Percentiles rank a stretch among this genome's conserved stretches.
phyloP scores from a whole-genome alignment of 2,329 filamentous ascomycete genomes.

The Grosmannia huntii region DNA sequence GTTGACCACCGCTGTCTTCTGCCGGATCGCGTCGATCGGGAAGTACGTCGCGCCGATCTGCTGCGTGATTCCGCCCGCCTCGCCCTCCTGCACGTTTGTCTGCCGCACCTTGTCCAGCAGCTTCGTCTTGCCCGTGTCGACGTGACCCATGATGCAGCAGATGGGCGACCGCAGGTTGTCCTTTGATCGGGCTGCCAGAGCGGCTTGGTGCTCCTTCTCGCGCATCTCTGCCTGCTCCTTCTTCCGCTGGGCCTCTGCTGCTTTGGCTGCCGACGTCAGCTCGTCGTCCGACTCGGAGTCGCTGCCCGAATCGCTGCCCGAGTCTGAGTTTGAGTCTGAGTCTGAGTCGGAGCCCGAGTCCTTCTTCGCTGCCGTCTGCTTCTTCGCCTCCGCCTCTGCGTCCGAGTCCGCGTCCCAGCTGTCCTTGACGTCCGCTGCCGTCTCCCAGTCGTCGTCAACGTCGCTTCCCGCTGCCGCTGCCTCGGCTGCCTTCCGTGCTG shows the following conservation, averaged over 20 bases:
- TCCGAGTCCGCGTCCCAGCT: constrained; percentile 86
- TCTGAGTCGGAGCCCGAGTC: background rate
- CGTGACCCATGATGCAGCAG: constrained; percentile 98
- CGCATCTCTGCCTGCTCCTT: constrained; percentile 79
- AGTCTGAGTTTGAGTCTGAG: constrained; percentile 6
- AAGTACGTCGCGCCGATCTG: constrained; percentile 99
- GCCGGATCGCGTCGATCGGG: constrained; percentile 80
- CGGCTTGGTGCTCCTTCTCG: constrained; percentile 82
- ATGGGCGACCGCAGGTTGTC: constrained; percentile 95
- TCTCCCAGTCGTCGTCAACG: constrained; percentile 78
- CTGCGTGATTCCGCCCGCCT: constrained; percentile 98
- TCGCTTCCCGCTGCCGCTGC: constrained; percentile 41
- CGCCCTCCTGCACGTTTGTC: constrained; percentile 96
- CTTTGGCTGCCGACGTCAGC: constrained; percentile 57
- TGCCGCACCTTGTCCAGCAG: constrained; percentile 95
- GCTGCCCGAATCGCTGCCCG: constrained; percentile 9
- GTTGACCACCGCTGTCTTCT: constrained; percentile 92
- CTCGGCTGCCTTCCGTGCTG: constrained; percentile 34
- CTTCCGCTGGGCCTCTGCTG: constrained; percentile 65
- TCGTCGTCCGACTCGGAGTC: constrained; percentile 49
- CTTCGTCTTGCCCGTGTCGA: constrained; percentile 99
- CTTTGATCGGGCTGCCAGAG: constrained; percentile 78
- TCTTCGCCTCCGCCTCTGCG: constrained; percentile 30
- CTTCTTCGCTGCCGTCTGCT: constrained; percentile 9
- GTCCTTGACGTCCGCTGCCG: constrained; percentile 75